phyloP scores from a whole-genome alignment of 176 grass and related monocot species.

The Miscanthus lutarioriparius region DNA sequence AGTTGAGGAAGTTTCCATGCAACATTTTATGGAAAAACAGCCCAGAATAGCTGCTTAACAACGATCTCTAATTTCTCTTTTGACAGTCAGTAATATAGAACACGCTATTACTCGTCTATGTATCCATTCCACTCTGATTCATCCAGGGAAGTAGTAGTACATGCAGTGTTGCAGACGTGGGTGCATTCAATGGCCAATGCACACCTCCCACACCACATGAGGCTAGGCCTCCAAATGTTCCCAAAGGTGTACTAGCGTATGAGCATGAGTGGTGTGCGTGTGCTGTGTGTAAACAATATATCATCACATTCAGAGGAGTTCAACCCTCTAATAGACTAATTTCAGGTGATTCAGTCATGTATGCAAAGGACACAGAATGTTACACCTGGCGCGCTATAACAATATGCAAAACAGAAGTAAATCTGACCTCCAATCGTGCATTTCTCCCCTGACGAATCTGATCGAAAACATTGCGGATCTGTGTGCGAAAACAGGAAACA shows the following conservation, averaged over 20 bases:
- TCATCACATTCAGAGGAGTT: background rate
- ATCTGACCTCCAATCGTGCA: constrained; percentile 50
- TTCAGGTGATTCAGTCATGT: background rate
- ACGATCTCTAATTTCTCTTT: background rate
- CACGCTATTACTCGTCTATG: background rate
- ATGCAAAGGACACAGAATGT: background rate
- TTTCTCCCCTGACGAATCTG: constrained; percentile 52
- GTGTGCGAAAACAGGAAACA: background rate
- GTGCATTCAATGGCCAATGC: background rate
- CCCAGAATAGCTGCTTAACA: background rate
- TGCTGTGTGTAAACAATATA: background rate
- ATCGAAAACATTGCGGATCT: constrained; percentile 51
- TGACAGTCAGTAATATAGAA: background rate
- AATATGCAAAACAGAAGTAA: background rate
- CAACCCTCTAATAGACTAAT: background rate
- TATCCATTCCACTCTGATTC: background rate
- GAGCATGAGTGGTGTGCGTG: background rate
- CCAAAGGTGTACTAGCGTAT: background rate
- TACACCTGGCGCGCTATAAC: background rate
- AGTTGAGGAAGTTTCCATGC: background rate
- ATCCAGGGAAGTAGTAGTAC: background rate
- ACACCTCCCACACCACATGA: background rate
- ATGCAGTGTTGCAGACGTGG: background rate
- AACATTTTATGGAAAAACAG: background rate
- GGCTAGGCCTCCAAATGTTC: background rate